A percentile compares a stretch with the other conserved stretches of the same genome.
Evolutionary conservation across 2,329 filamentous ascomycete species (phyloP).

Genomic region (Penicillium palitans): DNA sequence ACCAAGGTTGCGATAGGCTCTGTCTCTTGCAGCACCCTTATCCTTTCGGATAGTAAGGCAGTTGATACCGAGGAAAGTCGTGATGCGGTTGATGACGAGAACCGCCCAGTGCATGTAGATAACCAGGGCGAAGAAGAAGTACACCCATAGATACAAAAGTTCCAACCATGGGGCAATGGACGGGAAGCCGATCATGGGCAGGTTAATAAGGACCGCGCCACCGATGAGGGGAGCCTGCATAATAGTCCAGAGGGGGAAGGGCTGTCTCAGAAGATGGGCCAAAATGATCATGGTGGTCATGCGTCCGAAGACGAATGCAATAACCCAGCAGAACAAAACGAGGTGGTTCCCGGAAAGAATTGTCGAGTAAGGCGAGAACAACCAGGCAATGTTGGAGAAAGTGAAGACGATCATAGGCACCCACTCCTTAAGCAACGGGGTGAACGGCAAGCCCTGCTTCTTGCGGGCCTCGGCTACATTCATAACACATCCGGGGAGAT

Average conservation of each 20-base stretch:
- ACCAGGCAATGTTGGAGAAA: constrained; percentile 73
- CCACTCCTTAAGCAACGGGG: constrained; percentile 90
- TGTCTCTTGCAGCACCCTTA: constrained; percentile 34
- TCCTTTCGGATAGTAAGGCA: constrained; percentile 74
- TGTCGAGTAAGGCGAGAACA: constrained; percentile 84
- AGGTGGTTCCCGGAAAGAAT: constrained; percentile 82
- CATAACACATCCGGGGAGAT: constrained; percentile 84
- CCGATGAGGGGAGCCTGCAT: constrained; percentile 84
- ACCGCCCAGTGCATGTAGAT: constrained; percentile 93
- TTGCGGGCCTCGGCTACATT: constrained; percentile 80
- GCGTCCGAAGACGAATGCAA: constrained; percentile 95
- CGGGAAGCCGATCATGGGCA: constrained; percentile 73
- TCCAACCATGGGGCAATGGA: constrained; percentile 67
- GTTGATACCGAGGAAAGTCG: constrained; percentile 87
- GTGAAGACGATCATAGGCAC: constrained; percentile 84
- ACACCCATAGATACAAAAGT: constrained; percentile 77
- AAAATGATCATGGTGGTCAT: constrained; percentile 99
- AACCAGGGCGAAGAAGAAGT: constrained; percentile 78
- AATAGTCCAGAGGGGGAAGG: constrained; percentile 95
- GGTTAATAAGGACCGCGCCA: constrained; percentile 78
- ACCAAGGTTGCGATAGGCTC: constrained; percentile 39
- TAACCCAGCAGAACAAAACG: constrained; percentile 85
- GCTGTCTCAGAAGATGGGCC: constrained; percentile 86
- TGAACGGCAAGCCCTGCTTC: constrained; percentile 68
- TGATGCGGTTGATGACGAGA: constrained; percentile 87